Evolutionary conservation across 495 filamentous ascomycete species (phyloP).

Genomic region (Xylaria acuta): DNA sequence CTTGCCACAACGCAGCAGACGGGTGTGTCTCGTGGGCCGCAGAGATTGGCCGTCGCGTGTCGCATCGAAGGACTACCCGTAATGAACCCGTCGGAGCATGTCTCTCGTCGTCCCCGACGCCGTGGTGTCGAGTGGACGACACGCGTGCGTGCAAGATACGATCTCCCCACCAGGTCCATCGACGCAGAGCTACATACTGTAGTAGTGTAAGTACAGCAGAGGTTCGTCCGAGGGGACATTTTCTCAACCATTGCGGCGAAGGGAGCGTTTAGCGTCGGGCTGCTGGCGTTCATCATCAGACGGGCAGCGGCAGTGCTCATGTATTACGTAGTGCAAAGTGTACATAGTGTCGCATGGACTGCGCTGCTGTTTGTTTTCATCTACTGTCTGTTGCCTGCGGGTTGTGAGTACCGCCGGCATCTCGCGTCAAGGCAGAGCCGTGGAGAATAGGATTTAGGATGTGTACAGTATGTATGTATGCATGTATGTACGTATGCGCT

Average conservation of each 20-base stretch:
- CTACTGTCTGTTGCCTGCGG: background rate
- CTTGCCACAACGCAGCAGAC: constrained; percentile 49
- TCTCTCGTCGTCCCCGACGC: constrained; percentile 44
- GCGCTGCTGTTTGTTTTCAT: constrained; percentile 11
- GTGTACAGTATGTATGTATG: background rate
- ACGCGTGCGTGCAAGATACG: constrained; percentile 24
- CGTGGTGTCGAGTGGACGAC: constrained; percentile 34
- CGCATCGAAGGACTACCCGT: constrained; percentile 36
- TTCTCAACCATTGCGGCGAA: background rate
- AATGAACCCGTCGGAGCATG: constrained; percentile 35
- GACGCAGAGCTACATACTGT: background rate
- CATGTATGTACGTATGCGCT: constrained; percentile 17
- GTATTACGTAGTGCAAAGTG: constrained; percentile 5
- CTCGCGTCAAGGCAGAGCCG: constrained; percentile 10
- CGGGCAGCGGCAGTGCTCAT: background rate
- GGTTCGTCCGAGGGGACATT: constrained; percentile 28
- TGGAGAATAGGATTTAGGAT: background rate
- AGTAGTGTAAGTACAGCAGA: constrained; percentile 17
- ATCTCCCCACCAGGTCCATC: background rate
- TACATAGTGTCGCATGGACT: background rate
- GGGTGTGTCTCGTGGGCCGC: constrained; percentile 54
- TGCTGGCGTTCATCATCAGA: background rate
- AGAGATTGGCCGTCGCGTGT: constrained; percentile 47
- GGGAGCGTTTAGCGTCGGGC: background rate
- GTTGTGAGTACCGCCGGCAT: constrained; percentile 1